Conservation (phyloP, 2,329 filamentous ascomycete genomes). For the Fusarium sp. region DNA sequence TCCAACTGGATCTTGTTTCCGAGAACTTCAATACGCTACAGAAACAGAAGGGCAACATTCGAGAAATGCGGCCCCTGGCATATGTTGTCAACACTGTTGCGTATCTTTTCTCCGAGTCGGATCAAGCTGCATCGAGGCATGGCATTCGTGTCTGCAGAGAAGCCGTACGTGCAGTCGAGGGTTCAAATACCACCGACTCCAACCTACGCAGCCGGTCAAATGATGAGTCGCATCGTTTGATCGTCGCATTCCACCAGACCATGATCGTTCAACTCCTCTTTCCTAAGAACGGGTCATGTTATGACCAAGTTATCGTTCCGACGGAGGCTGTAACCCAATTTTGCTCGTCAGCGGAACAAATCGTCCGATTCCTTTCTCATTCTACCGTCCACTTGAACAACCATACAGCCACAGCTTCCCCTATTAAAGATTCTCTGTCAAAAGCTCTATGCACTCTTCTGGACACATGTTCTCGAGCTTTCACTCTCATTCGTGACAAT, state of each 20-base stretch:
- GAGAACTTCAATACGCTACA: slow-evolving; percentile 55
- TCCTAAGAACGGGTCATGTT: slow-evolving; percentile 37
- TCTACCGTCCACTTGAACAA: slow-evolving; percentile 41
- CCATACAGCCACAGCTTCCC: slow-evolving; percentile 30
- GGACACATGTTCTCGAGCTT: slow-evolving; percentile 50
- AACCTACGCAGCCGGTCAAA: slow-evolving; percentile 32
- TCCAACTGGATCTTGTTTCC: slow-evolving; percentile 53
- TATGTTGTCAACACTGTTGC: slow-evolving; percentile 51
- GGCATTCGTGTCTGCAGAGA: slow-evolving; percentile 46
- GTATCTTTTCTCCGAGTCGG: slow-evolving; percentile 43
- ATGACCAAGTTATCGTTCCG: slow-evolving; percentile 36
- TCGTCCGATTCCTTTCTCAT: slow-evolving; percentile 44
- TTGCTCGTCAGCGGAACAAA: slow-evolving; percentile 48
- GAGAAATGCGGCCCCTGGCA: slow-evolving; percentile 53
- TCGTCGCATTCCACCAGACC: slow-evolving; percentile 51
- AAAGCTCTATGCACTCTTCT: slow-evolving; percentile 49
- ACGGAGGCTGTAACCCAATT: slow-evolving; percentile 48
- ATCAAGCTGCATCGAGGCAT: slow-evolving; percentile 45
- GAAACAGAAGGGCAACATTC: slow-evolving; percentile 51
- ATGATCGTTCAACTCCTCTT: slow-evolving; percentile 53
- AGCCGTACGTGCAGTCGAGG: slow-evolving; percentile 46
- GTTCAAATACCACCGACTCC: slow-evolving; percentile 35
- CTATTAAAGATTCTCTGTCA: slow-evolving; percentile 46
- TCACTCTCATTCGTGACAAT: slow-evolving; percentile 44
- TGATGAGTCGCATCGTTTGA: slow-evolving; percentile 44